These are phyloP conservation scores for Talaromyces wortmannii DNA, from an alignment of 495 filamentous ascomycete species.

Conservation along the genomic window DNA sequence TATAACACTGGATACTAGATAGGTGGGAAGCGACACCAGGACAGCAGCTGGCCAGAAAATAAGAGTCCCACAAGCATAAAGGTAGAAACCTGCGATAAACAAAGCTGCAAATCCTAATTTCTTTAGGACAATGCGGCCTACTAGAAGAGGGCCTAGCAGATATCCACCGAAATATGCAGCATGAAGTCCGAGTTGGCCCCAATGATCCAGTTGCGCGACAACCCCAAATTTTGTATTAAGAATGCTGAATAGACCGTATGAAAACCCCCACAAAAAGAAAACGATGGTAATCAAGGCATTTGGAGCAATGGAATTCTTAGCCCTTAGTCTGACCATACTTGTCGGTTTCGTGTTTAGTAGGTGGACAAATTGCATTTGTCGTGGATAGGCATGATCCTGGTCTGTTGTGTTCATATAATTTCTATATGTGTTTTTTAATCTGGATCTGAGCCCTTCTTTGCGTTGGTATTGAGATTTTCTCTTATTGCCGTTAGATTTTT, in stretches of 20 bases:
- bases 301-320: slow-evolving; percentile 29
- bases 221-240: slow-evolving; percentile 45
- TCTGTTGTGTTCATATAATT: too few species aligned
- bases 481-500: neutral
- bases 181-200: slow-evolving; percentile 34
- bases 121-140: slow-evolving; percentile 38
- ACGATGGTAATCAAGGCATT: slow-evolving; percentile 50
- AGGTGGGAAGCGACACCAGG: slow-evolving; percentile 44
- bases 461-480: neutral
- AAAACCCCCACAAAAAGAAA: slow-evolving; percentile 68
- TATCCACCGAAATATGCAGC: slow-evolving; percentile 45
- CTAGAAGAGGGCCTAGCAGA: slow-evolving; percentile 35
- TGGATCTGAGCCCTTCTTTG: slow-evolving; percentile 30
- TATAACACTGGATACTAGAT: slow-evolving; percentile 47
- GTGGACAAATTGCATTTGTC: slow-evolving; percentile 29
- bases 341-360: slow-evolving; percentile 59
- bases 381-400: too few species aligned
- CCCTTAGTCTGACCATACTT: slow-evolving; percentile 48
- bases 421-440: too few species aligned
- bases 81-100: slow-evolving; percentile 40
- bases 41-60: slow-evolving; percentile 55
- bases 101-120: slow-evolving; percentile 47
- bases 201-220: slow-evolving; percentile 17
- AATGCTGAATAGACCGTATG: slow-evolving; percentile 59
- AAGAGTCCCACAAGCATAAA: slow-evolving; percentile 43